phyloP scores from a whole-genome alignment of 192 early-diverging fungal genomes.

The Backusella sp. region DNA sequence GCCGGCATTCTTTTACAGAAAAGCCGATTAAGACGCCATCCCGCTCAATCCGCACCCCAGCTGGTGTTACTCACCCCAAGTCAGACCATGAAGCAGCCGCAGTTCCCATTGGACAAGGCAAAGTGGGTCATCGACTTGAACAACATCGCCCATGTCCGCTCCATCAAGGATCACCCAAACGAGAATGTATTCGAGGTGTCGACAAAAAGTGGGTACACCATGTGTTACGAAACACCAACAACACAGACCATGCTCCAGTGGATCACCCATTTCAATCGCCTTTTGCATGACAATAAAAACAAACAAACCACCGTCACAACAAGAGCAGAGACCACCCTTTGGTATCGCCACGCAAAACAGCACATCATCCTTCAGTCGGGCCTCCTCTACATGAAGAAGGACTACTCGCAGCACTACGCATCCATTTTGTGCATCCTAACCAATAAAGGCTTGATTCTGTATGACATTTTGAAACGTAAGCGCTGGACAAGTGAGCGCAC shows the following conservation, averaged over 20 bases:
- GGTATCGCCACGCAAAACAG: not conserved
- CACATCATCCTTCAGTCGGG: not conserved
- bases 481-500: not conserved
- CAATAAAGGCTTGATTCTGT: not conserved
- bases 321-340: not conserved
- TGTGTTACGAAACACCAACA: not conserved
- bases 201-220: not conserved
- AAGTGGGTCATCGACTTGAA: not conserved
- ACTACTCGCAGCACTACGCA: not conserved
- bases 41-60: not conserved
- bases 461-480: not conserved
- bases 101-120: not conserved
- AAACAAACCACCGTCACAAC: not conserved
- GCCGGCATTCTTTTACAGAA: not conserved
- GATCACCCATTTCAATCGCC: not conserved
- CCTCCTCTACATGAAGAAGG: not conserved
- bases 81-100: not conserved
- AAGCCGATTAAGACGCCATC: not conserved
- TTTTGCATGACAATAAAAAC: not conserved
- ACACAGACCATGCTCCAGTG: slow-evolving; percentile 1
- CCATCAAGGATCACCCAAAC: not conserved
- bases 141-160: not conserved
- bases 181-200: not conserved
- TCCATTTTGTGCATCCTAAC: not conserved
- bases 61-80: not conserved